Evolutionary conservation across 257 asterid species (phyloP), one percentile per base, ranked within the genome.

Genomic region (Primulina huaijiensis): DNA sequence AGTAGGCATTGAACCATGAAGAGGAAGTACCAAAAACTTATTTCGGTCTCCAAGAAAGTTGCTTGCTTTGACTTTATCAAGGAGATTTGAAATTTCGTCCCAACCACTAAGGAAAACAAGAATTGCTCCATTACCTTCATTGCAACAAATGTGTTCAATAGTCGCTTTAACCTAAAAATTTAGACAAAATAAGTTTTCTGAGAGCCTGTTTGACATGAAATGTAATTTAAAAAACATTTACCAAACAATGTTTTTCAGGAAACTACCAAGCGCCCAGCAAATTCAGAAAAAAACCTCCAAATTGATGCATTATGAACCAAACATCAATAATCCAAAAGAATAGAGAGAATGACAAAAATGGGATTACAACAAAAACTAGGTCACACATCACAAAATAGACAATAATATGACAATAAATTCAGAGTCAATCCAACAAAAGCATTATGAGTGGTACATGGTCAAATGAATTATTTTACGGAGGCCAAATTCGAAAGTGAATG

Each of bases 1-100:
- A 67, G 99, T 89, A 70, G 97, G 95, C 99, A 93, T 93, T 81
- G 99, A 93, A 74, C 99, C 99, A 59, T 93, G 99, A 80, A 93
- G 84, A 67, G 99, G 97, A 82, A 90, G 86, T 75, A 93, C 72
- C 75, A 90, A 71, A 67, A 86, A 87, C 84, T 85, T 89, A 67
- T 76, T 75, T 30, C 87, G 60, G 81, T 87, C 82, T 55, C 96
- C 87, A 67, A 93, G 88, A 67, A 85, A 68, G 69, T 34, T 70
- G 67, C 89, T 86, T 29, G 73, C 90, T 81, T 79, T 90, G 79
- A 90, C 77, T 77, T 82, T 89, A 75, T 90, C 96, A 73, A 77
- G 87, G 80, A 93, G 83, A 86, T 90, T 90, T 59, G 99, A 87
- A 65, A 93, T 93, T 62, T 93, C 99, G 81, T 90, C 97, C 97